Evolutionary conservation across 2,329 filamentous ascomycete genomes (phyloP), one percentile per base, ranked within the genome.

Genomic region (Pezicula neosporulosa): DNA sequence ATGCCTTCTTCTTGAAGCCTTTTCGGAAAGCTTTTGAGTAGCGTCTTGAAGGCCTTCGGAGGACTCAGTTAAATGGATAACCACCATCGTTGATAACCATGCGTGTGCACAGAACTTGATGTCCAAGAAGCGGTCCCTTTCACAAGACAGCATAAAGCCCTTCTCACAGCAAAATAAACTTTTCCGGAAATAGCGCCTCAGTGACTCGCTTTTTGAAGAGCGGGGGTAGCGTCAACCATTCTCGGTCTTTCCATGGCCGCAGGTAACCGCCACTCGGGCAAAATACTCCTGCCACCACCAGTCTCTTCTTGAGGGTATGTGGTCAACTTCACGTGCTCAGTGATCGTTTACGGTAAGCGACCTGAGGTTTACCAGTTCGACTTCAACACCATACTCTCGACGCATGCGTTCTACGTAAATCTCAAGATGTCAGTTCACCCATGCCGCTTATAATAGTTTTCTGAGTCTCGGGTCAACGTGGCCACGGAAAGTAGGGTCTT

Each of bases 381-480:
- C 96, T 58, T 97, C 94, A 49, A 96, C 92, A 68, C 89, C 90
- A 80, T 99, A 99, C 73, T 99, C 94, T 66, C 94, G 87, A 62
- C 89, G 87, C 76, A 99, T 92, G 61, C 94, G 91, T 76, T 99
- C 94, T 47, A 99, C 85, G 70, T 99, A 99, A 65, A 99, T 96
- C 66, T 96, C 92, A 27, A 99, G 79, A 71, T 99, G 94, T n/a
- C 60, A 99, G 73, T 71, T 99, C 94, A 61, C 94, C 94, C 94
- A 99, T 99, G 54, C 94, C 94, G 39, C 89, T 95, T 66, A 99
- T 97, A 66, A 99, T 96, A 44, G 93, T 97, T 76, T 99, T 90
- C 67, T 96, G 88, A 58, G 87, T 93, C 74, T 99, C 94, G 15
- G 83, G 73, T 99, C 94, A 63, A 96, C 91, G 63, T 90, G 87